Evolutionary conservation across 2,329 filamentous ascomycete species (phyloP), one percentile per base, ranked within the genome.

Genomic region (Cladophialophora immunda): DNA sequence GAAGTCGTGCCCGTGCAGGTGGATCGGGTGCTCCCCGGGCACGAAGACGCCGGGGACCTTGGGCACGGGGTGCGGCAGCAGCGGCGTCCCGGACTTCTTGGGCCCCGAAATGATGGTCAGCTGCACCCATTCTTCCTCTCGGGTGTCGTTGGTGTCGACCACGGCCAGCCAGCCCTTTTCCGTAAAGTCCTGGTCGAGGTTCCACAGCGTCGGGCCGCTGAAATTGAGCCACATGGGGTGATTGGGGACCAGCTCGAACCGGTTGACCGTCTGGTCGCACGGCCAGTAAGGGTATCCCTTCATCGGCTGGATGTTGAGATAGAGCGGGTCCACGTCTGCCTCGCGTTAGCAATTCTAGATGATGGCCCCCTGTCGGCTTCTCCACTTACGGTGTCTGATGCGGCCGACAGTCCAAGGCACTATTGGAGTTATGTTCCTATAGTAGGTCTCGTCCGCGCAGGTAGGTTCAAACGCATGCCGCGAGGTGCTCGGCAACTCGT

Each of bases 1-100:
- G 13, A 92, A 89, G 78, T 92, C 90, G 77, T 90, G 86, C 11
- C 89, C 89, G 78, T 92, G 89, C 1, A 91, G 75, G 77, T 92
- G 89, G 76, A 92, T 89, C 0, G 89, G 88, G 70, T 91, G 85
- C 9, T 66, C 34, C 2, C 72, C 69, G 9, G 71, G 41, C 13
- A 52, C 9, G 11, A 30, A 57, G 4, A 29, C 29, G 25, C 50
- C 30, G 13, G 53, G 53, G 2, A 55, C 53, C 32, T 62, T 56
- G 25, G 50, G 38, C 25, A 62, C 60, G 30, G 60, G 60, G 25
- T 41, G 60, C 17, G 50, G 41, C n/a, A 62, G 50, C 9, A 53
- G 45, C 17, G 27, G 25, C 15, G 53, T n/a, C 9, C 5, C 5
- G 13, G 29, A 32, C 58, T 61, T 61, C n/a, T 32, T 61, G 22